Evolutionary conservation across 2,329 filamentous ascomycete genomes (phyloP), one percentile per base, ranked within the genome.

Genomic region (Pezicula neosporulosa): DNA sequence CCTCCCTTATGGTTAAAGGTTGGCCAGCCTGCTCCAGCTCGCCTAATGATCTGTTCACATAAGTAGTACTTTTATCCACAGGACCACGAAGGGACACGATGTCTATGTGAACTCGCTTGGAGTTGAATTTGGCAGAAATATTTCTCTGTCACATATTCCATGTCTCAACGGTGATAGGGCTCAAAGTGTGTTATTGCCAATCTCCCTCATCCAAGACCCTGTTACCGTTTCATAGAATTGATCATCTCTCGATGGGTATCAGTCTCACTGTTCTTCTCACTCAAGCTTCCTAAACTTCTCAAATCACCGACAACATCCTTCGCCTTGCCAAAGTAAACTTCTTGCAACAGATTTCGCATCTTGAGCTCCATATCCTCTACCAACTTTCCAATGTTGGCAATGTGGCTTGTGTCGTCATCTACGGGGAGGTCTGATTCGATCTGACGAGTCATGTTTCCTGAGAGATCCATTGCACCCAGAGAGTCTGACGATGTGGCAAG

Each of bases 341-440:
- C 94, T 77, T 99, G 93, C 69, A 99, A 76, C 71, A 97, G 72
- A 72, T 99, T 99, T 59, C 94, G 84, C 94, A 99, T 97, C 80
- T 97, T 96, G 69, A 97, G 83, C 76, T 99, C 94, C 94, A 99
- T 97, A 71, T 99, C 94, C 77, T 99, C 94, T 48, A 99, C 92
- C 67, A 99, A 79, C 58, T 86, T 81, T 52, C 94, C 94, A 54
- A 97, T 90, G 72, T 99, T 99, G 63, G 89, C 89, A 63, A 99
- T 94, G 76, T 99, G 94, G 70, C 88, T 90, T 61, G 88, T 87
- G 71, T 97, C 93, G 64, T 86, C 87, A 61, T 96, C 90, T 36
- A 97, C 89, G 8, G 89, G 83, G 68, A 96, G 77, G 71, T 97
- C 92, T 66, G 89, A 84, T 76, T 99, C 93, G 48, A 97, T 84